Evolutionary conservation across 2,329 filamentous ascomycete genomes (phyloP).

Genomic region (Chaetomiaceae sp.): DNA sequence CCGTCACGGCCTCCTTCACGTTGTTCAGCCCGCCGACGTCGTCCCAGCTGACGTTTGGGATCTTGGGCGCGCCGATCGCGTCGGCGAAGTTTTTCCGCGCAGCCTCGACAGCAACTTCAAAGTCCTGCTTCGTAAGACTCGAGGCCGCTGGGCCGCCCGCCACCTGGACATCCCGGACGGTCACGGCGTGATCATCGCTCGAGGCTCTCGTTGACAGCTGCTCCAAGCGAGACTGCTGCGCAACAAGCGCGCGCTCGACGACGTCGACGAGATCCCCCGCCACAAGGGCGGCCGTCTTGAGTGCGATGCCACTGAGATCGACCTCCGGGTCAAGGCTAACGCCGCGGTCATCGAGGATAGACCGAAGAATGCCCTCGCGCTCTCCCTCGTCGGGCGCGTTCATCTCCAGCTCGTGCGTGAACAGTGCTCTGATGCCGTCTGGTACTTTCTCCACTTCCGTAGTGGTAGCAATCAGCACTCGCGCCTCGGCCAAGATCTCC

Average conservation of each 20-base stretch:
- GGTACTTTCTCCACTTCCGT: slow-evolving; percentile 93
- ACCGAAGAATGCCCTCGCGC: slow-evolving; percentile 76
- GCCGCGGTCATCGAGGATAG: slow-evolving; percentile 69
- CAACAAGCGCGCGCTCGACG: slow-evolving; percentile 79
- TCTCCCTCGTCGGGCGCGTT: slow-evolving; percentile 86
- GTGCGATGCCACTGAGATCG: slow-evolving; percentile 74
- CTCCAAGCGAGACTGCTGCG: slow-evolving; percentile 69
- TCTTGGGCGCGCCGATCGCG: slow-evolving; percentile 94
- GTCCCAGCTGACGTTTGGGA: slow-evolving; percentile 93
- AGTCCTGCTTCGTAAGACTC: slow-evolving; percentile 74
- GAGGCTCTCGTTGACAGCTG: slow-evolving; percentile 52
- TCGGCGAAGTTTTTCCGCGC: slow-evolving; percentile 98
- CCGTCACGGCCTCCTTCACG: slow-evolving; percentile 94
- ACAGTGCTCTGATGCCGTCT: slow-evolving; percentile 80
- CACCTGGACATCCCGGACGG: slow-evolving; percentile 76
- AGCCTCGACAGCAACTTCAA: slow-evolving; percentile 88
- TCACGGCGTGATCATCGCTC: slow-evolving; percentile 41
- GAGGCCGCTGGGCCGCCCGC: slow-evolving; percentile 75
- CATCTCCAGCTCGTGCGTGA: slow-evolving; percentile 95
- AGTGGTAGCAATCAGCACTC: slow-evolving; percentile 87
- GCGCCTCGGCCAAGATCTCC: slow-evolving; percentile 70
- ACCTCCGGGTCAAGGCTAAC: slow-evolving; percentile 76
- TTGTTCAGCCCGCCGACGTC: slow-evolving; percentile 90
- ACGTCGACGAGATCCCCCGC: slow-evolving; percentile 93
- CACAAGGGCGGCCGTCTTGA: slow-evolving; percentile 93